Evolutionary conservation across 2,329 filamentous ascomycete genomes (phyloP), one percentile per base, ranked within the genome.

Genomic region (Didymella exigua): DNA sequence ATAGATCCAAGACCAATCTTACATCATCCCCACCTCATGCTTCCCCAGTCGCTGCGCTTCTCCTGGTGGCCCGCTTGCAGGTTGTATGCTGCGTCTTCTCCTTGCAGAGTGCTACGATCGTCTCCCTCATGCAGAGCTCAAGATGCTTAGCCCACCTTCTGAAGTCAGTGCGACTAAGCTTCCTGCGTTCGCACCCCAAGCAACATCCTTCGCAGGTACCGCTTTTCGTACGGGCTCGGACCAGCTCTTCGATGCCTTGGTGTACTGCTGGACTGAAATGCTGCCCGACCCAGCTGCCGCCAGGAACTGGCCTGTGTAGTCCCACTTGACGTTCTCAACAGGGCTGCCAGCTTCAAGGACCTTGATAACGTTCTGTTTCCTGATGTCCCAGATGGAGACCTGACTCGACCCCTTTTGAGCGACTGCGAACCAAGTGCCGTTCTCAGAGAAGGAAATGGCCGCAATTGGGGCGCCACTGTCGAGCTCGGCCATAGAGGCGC

Each of bases 301-400:
- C 48, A 99, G 81, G 79, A 90, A 99, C 76, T 97, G 93, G 37
- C 93, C 93, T 6, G 90, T 95, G 79, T 96, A 97, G 72, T 99
- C 95, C 93, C 93, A 99, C 43, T 83, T 82, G 60, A 97, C 82
- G 34, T 84, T 86, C 58, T 89, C 84, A 42, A 96, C 86, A n/a
- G 85, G 82, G 58, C 86, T 88, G 51, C 92, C 93, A 40, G 89
- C 88, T 61, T 97, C 91, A 34, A 99, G 81, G n/a, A 89, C 85
- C 82, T 96, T 96, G 71, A 88, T 87, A 67, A 87, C 84, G 5
- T 88, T 87, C 16, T 89, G 87, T 77, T 96, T 97, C 66, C 95
- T 88, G 57, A 99, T 82, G 75, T 98, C 93, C 81, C 96, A 98
- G 49, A 98, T 86, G 9, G 90, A 90, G 31, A 96, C 88, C 21